Evolutionary conservation across 257 asterid genomes (phyloP).

Genomic region (Plectranthus barbatus): DNA sequence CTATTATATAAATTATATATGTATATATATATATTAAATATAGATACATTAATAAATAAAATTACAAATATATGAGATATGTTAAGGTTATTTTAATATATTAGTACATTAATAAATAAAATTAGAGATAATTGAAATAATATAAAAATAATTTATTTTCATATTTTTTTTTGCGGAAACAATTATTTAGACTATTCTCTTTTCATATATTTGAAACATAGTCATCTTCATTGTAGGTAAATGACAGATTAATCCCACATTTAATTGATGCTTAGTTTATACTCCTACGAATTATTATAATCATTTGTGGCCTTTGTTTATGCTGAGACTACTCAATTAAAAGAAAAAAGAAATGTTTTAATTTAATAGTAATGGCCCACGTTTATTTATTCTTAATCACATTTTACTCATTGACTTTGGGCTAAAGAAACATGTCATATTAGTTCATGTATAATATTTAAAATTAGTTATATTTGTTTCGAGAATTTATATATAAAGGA

Average conservation of each 20-base stretch:
- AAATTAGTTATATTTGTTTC: background rate
- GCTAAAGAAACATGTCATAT: background rate
- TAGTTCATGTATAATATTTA: background rate
- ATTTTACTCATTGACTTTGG: background rate
- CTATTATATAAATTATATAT: too few relatives aligned
- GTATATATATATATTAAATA: too few relatives aligned
- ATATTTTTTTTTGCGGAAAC: too few relatives aligned
- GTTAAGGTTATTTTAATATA: too few relatives aligned
- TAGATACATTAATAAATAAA: too few relatives aligned
- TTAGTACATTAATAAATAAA: too few relatives aligned
- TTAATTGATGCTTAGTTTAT: background rate
- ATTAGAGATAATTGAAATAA: too few relatives aligned
- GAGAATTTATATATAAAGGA: too few relatives aligned
- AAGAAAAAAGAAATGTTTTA: background rate
- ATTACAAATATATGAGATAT: too few relatives aligned
- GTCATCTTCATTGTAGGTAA: background rate
- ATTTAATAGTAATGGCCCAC: background rate
- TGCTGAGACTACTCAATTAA: slow-evolving; percentile 5
- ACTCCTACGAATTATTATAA: slow-evolving; percentile 8
- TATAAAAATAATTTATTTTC: too few relatives aligned
- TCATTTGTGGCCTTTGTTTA: background rate
- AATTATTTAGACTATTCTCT: background rate
- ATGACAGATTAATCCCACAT: background rate
- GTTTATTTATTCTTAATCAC: background rate
- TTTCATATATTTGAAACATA: background rate